These are phyloP conservation scores for Pseudozyma tsukubaensis DNA, from an alignment of 1,284 basidiomycete species.

Conservation along the genomic window DNA sequence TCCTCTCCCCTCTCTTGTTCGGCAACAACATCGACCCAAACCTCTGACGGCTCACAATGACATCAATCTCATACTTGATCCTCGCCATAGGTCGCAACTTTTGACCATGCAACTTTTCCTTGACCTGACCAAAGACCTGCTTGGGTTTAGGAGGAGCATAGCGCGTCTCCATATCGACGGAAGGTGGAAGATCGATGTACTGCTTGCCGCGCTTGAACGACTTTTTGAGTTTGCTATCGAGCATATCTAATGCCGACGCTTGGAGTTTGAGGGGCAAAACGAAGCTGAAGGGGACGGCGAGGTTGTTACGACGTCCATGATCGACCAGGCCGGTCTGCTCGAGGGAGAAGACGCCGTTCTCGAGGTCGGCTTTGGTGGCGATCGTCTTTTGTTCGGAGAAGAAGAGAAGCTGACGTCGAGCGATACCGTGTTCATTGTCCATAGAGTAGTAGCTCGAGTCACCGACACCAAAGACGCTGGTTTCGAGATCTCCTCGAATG, in stretches of 20 bases:
- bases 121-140: slow-evolving; percentile 40
- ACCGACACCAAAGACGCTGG: slow-evolving; percentile 48
- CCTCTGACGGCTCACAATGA: slow-evolving; percentile 48
- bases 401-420: slow-evolving; percentile 47
- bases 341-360: slow-evolving; percentile 35
- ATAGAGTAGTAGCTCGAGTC: slow-evolving; percentile 53
- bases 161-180: slow-evolving; percentile 48
- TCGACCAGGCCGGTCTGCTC: slow-evolving; percentile 47
- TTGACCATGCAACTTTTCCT: slow-evolving; percentile 41
- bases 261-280: slow-evolving; percentile 49
- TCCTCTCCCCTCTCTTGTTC: slow-evolving; percentile 43
- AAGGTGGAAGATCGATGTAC: slow-evolving; percentile 50
- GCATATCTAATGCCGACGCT: slow-evolving; percentile 47
- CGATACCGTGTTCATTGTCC: slow-evolving; percentile 48
- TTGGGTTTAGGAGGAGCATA: slow-evolving; percentile 43
- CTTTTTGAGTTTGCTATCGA: slow-evolving; percentile 51
- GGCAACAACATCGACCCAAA: slow-evolving; percentile 39
- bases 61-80: slow-evolving; percentile 55
- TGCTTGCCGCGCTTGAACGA: slow-evolving; percentile 47
- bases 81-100: slow-evolving; percentile 48
- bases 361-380: slow-evolving; percentile 39
- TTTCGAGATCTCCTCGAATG: slow-evolving; percentile 50
- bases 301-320: slow-evolving; percentile 49
- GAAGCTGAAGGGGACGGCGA: slow-evolving; percentile 50
- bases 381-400: slow-evolving; percentile 48